A percentile compares a stretch with the other conserved stretches of the same genome.
Evolutionary conservation across 257 asterid species (phyloP).

Genomic region (Salvia miltiorrhiza): DNA sequence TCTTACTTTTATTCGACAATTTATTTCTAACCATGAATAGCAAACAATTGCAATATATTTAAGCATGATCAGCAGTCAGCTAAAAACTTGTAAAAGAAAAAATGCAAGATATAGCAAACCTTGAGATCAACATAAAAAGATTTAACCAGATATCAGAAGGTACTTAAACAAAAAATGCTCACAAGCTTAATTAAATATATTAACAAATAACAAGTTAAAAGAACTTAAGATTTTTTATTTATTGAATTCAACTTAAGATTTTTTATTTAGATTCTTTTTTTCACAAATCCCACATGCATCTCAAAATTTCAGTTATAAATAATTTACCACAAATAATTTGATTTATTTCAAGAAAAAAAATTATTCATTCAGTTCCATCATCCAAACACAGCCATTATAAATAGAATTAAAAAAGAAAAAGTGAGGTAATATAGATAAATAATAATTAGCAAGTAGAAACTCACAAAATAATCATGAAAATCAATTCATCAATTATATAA

Average conservation of each 20-base stretch:
- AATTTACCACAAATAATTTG: not conserved
- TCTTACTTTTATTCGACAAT: no score
- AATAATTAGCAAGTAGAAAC: not conserved
- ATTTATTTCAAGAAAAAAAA: not conserved
- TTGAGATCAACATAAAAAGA: not conserved
- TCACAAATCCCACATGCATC: no score
- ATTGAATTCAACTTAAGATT: no score
- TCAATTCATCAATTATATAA: slow-evolving; percentile 4
- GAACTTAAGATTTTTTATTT: no score
- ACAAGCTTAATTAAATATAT: not conserved
- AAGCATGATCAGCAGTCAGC: no score
- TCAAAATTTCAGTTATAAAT: no score
- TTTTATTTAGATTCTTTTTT: no score
- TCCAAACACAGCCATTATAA: not conserved
- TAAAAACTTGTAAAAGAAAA: not conserved
- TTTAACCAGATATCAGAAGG: not conserved
- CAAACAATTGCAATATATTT: no score
- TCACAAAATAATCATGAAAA: not conserved
- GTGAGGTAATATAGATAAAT: not conserved
- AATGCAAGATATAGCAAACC: not conserved
- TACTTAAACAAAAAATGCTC: not conserved
- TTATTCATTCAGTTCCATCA: not conserved
- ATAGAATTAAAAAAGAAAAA: not conserved
- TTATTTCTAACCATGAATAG: no score
- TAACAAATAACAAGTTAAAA: no score